A percentile compares a stretch with the other conserved stretches of the same genome.
Conservation (phyloP, 2,329 filamentous ascomycete genomes). For the Paracoccidioides brasiliensis region DNA sequence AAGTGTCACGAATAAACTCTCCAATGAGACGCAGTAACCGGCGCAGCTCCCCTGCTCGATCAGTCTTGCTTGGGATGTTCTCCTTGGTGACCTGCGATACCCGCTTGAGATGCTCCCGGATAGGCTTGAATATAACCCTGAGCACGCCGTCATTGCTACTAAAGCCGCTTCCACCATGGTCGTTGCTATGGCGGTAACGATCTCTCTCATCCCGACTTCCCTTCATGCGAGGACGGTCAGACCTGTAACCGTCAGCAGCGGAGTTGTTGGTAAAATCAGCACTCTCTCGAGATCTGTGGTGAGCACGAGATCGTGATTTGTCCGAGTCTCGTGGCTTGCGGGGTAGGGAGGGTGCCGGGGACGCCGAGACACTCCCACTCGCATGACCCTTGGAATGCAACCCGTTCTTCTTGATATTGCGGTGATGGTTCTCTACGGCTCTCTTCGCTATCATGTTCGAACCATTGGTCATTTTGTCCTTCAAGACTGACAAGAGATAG, state of each 20-base stretch:
- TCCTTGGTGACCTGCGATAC: slow-evolving; percentile 35
- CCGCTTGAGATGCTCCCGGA: slow-evolving; percentile 30
- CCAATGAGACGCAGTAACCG: slow-evolving; percentile 33
- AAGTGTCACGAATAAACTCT: slow-evolving; percentile 31
- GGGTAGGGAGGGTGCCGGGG: slow-evolving; percentile 30
- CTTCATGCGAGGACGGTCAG: slow-evolving; percentile 3
- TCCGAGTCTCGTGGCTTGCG: slow-evolving; percentile 33
- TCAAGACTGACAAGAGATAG: slow-evolving; percentile 87
- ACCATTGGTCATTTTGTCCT: slow-evolving; percentile 66
- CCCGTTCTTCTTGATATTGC: slow-evolving; percentile 72
- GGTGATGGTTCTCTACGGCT: slow-evolving; percentile 81
- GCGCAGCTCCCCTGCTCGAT: slow-evolving; percentile 32
- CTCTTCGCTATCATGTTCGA: slow-evolving; percentile 53
- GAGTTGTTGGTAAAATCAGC: slow-evolving; percentile 33
- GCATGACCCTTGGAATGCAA: slow-evolving; percentile 19
- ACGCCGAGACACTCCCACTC: slow-evolving; percentile 31
- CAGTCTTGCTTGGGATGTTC: slow-evolving; percentile 30
- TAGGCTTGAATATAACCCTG: slow-evolving; percentile 35
- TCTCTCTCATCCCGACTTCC: slow-evolving; percentile 12
- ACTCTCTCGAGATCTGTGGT: slow-evolving; percentile 29
- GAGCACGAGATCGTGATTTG: slow-evolving; percentile 28
- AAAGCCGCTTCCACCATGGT: slow-evolving; percentile 14
- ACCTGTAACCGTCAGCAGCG: slow-evolving; percentile 25
- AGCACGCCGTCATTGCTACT: slow-evolving; percentile 24
- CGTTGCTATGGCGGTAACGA: slow-evolving; percentile 15